A percentile compares a stretch with the other conserved stretches of the same genome.
Evolutionary conservation across 2,329 filamentous ascomycete species (phyloP).

Genomic region (Hypoxylon sp.): DNA sequence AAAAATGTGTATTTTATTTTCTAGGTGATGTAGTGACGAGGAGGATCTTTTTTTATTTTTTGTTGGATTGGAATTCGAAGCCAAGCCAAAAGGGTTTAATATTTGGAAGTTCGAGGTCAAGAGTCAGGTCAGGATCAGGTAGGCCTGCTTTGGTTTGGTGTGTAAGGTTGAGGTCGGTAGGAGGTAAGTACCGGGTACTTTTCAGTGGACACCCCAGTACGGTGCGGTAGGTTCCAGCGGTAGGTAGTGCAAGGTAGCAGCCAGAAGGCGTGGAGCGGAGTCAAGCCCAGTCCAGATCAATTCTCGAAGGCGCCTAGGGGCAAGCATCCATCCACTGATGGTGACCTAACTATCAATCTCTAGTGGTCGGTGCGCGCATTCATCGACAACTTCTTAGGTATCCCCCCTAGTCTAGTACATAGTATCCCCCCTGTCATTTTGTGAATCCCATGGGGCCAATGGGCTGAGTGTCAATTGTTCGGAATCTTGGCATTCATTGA

Average conservation of each 20-base stretch:
- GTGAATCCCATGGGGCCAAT: constrained; percentile 18
- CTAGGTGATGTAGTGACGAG: constrained; percentile 35
- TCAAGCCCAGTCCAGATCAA: constrained; percentile 31
- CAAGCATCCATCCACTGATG: constrained; percentile 6
- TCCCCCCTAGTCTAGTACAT: no score
- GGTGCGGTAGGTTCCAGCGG: constrained; percentile 10
- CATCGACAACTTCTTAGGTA: no score
- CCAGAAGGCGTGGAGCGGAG: constrained; percentile 26
- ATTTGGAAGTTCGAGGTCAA: constrained; percentile 36
- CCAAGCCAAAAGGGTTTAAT: constrained; percentile 37
- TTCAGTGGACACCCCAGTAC: constrained; percentile 11
- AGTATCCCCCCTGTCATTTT: constrained; percentile 17
- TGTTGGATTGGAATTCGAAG: constrained; percentile 33
- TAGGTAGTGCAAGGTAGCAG: constrained; percentile 11
- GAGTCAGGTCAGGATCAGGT: constrained; percentile 33
- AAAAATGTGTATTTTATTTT: constrained; percentile 19
- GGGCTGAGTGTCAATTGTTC: constrained; percentile 21
- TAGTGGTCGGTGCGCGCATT: constrained; percentile 18
- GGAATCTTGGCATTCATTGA: constrained; percentile 4
- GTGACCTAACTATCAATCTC: constrained; percentile 15
- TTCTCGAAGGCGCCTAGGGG: constrained; percentile 23
- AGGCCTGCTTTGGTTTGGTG: constrained; percentile 29
- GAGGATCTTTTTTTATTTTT: constrained; percentile 35
- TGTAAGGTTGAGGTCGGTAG: constrained; percentile 30
- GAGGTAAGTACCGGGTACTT: constrained; percentile 6